phyloP scores from a whole-genome alignment of 1,284 basidiomycete genomes.

The Puccinia triticina region DNA sequence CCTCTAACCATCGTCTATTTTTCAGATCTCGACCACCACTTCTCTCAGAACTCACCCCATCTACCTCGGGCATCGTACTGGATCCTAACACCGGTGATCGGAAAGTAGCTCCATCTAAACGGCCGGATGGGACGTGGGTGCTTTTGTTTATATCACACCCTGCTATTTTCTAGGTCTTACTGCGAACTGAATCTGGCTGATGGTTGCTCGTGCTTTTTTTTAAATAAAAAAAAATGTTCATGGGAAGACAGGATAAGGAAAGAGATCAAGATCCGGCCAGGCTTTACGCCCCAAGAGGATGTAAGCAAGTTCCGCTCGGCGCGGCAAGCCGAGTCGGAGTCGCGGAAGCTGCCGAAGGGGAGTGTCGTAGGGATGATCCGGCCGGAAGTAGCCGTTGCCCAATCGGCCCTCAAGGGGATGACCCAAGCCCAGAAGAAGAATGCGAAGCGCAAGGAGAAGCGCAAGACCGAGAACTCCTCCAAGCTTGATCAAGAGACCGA shows the following conservation, averaged over 20 bases:
- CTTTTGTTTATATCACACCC: constrained; percentile 28
- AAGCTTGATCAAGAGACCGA: constrained; percentile 62
- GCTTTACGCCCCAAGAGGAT: constrained; percentile 93
- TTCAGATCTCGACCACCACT: constrained; percentile 45
- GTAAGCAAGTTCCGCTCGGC: constrained; percentile 78
- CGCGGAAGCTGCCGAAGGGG: constrained; percentile 68
- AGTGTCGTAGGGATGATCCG: constrained; percentile 66
- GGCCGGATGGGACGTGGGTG: constrained; percentile 85
- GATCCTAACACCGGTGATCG: constrained; percentile 81
- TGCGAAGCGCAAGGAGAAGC: constrained; percentile 64
- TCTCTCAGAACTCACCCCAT: constrained; percentile 34
- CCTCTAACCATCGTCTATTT: not conserved
- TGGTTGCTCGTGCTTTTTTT: no score
- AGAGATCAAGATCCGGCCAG: constrained; percentile 84
- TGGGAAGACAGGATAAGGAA: constrained; percentile 72
- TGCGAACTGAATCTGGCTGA: no score
- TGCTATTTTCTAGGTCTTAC: not conserved
- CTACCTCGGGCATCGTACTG: constrained; percentile 76
- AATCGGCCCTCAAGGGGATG: constrained; percentile 53
- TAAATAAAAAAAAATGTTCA: not conserved
- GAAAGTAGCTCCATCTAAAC: constrained; percentile 79
- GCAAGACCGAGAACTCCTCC: constrained; percentile 50
- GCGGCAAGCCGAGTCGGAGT: constrained; percentile 73
- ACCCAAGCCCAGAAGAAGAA: constrained; percentile 74
- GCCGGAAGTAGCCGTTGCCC: constrained; percentile 42